A percentile compares a stretch with the other conserved stretches of the same genome.
Evolutionary conservation across 2,329 filamentous ascomycete species (phyloP).

Genomic region (Drechslera avenae): DNA sequence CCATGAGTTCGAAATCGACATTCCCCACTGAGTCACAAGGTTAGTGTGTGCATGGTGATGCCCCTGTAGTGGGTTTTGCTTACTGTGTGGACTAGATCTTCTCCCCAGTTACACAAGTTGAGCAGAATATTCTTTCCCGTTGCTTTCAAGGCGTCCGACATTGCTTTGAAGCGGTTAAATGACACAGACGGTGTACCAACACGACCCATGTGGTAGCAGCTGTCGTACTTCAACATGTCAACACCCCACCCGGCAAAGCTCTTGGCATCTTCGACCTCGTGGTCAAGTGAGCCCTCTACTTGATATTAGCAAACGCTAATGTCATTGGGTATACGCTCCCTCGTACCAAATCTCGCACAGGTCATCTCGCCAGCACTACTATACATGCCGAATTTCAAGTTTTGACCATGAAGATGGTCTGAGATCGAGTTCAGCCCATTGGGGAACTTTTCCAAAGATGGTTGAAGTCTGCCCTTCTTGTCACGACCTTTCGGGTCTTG

Average conservation of each 20-base stretch:
- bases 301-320: constrained; percentile 1
- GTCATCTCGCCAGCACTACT: constrained; percentile 59
- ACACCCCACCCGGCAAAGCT: constrained; percentile 41
- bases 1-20: constrained; percentile 44
- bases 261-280: constrained; percentile 33
- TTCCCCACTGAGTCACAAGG: constrained; percentile 34
- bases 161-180: constrained; percentile 36
- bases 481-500: constrained; percentile 54
- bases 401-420: constrained; percentile 45
- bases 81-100: constrained; percentile 37
- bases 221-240: constrained; percentile 47
- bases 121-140: constrained; percentile 33
- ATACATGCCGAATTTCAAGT: constrained; percentile 69
- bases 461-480: constrained; percentile 45
- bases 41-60: constrained; percentile 1
- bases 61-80: not conserved
- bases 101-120: constrained; percentile 47
- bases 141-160: constrained; percentile 31
- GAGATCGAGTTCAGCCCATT: constrained; percentile 62
- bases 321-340: not conserved
- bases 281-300: constrained; percentile 32
- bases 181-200: constrained; percentile 33
- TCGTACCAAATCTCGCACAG: constrained; percentile 60
- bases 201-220: constrained; percentile 41
- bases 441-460: constrained; percentile 62